Conservation (phyloP, 1,139 yeast genomes). For the Kazachstania sp. region DNA sequence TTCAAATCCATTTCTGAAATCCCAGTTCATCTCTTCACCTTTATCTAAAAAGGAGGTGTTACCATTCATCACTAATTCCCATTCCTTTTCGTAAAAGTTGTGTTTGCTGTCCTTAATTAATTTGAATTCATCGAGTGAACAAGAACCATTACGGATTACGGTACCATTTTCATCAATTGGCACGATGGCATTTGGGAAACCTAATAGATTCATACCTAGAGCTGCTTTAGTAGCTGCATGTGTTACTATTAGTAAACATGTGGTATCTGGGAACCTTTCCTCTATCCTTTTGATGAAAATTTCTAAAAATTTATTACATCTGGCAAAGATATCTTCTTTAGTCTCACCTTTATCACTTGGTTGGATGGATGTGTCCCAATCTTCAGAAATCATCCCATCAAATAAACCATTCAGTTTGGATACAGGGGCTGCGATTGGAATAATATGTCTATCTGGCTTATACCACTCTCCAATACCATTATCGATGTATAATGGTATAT, state of each 20-base stretch:
- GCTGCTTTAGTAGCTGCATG: constrained; percentile 87
- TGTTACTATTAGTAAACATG: constrained; percentile 53
- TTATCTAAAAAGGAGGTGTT: constrained; percentile 52
- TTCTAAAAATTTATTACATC: constrained; percentile 46
- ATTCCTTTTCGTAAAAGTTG: constrained; percentile 28
- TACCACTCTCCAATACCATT: constrained; percentile 80
- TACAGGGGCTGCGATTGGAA: constrained; percentile 55
- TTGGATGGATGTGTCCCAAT: constrained; percentile 43
- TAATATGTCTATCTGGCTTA: constrained; percentile 43
- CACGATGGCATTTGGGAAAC: constrained; percentile 40
- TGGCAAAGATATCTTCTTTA: constrained; percentile 49
- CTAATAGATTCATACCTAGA: constrained; percentile 60
- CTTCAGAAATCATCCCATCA: constrained; percentile 36
- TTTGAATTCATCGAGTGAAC: constrained; percentile 50
- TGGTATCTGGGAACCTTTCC: constrained; percentile 44
- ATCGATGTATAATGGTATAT: constrained; percentile 53
- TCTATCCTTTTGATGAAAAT: constrained; percentile 47
- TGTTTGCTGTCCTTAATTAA: constrained; percentile 34
- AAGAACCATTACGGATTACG: constrained; percentile 45
- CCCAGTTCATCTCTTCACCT: constrained; percentile 94
- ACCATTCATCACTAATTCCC: constrained; percentile 60
- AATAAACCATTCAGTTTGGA: constrained; percentile 44
- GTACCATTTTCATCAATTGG: constrained; percentile 42
- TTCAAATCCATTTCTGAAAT: constrained; percentile 52
- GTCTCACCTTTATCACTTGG: constrained; percentile 62